Conservation (phyloP, 2,329 filamentous ascomycete species). For the Penicillium rolfsii region DNA sequence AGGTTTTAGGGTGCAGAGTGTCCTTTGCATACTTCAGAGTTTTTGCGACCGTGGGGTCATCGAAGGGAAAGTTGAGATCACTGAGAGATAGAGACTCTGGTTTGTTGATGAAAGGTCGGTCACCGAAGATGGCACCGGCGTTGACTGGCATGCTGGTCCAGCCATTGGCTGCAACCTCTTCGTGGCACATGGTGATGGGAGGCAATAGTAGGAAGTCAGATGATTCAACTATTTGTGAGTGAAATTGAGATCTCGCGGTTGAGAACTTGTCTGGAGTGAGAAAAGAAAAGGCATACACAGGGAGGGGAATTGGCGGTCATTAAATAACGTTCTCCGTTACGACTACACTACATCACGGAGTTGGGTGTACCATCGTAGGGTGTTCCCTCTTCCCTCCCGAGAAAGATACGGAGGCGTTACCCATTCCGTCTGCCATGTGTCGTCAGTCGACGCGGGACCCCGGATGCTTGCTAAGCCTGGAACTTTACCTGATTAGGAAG, state of each 20-base stretch:
- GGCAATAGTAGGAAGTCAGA: not conserved
- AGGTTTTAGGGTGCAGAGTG: not conserved
- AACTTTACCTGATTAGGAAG: not conserved
- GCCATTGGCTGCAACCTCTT: slow-evolving; percentile 25
- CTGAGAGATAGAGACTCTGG: not conserved
- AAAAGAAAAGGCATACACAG: not conserved
- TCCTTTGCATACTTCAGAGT: not conserved
- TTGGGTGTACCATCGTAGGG: not conserved
- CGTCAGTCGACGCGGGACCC: not conserved
- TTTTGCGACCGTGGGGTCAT: not conserved
- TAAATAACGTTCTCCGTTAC: not conserved
- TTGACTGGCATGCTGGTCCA: slow-evolving; percentile 28
- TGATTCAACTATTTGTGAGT: not conserved
- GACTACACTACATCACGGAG: not conserved
- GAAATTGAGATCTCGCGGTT: not conserved
- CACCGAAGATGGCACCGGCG: slow-evolving; percentile 26
- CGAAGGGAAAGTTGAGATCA: not conserved
- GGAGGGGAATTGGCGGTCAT: not conserved
- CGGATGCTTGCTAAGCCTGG: not conserved
- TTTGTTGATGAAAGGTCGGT: slow-evolving; percentile 23
- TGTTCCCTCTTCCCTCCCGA: no score
- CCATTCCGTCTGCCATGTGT: no score
- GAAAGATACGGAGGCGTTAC: not conserved
- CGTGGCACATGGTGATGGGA: slow-evolving; percentile 21
- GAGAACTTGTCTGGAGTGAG: not conserved